Base-by-base conservation (phyloP, 2,329 filamentous ascomycete genomes). In the Penicillium sp. region DNA sequence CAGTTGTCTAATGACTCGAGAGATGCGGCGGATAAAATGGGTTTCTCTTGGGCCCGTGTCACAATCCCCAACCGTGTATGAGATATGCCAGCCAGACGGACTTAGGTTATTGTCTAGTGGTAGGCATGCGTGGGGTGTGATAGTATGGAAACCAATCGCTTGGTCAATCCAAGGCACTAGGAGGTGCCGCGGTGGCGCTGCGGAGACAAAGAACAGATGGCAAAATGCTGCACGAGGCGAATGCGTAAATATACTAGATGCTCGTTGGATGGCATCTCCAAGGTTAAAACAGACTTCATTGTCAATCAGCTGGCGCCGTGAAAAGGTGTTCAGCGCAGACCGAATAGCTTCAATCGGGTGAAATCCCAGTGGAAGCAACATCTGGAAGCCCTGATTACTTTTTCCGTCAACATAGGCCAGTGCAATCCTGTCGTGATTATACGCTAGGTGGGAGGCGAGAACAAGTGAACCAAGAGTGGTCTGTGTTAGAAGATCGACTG, bases 201-300 rank as follows among this genome's bases (percentile, higher is more conserved):
- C 55, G 26, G 73, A 73, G 26, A 75, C 45, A 11, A 74, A 59
- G 49, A 75, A 70, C 31, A 74, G 52, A 60, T 75, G 73, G 21
- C 72, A 67, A 41, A 68, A 68, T 1, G 70, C 67, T 19, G 61
- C 49, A 31, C 65, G 61, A 16, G 63, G 57, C n/a, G 60, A 63
- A 16, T 54, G 49, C 11, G 56, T 37, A n/a, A 75, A 66, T 6
- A 69, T 57, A 24, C 55, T 54, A 13, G 66, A 66, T 6, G 65
- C 64, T 29, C 64, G 63, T n/a, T 56, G 57, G 35, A 75, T 62
- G 16, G 65, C 60, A n/a, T 55, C 50, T 9, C 61, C 56, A 31
- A 66, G 31, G 19, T 63, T 53, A 21, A 50, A 11, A 31, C 43
- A 31, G n/a, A 39, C 37, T 14, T 44, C 46, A 24, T 57, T 52